Evolutionary conservation across 257 asterid genomes (phyloP), one percentile per base, ranked within the genome.

Genomic region (Plectranthus barbatus): DNA sequence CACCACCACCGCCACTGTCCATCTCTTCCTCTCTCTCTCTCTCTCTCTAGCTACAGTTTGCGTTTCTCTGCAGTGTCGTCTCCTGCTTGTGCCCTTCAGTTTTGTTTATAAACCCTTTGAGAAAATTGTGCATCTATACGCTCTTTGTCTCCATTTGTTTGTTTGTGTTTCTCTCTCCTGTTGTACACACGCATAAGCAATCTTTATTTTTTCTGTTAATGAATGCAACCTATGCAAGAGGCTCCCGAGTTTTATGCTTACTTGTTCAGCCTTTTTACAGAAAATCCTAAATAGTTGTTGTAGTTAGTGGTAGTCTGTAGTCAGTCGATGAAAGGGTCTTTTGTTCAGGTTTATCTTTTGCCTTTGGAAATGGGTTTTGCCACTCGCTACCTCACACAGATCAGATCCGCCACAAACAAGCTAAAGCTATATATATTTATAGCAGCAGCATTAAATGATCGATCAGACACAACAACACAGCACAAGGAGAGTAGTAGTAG

Each of bases 211-310:
- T 51, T 6, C n/a, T 53, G 56, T 75, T 74, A 66, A 59, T 56
- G 74, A 72, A 55, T 39, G 76, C 13, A 66, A 47, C 26, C 60
- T 53, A 54, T 19, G 79, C 76, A 78, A 80, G 60, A 79, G 74
- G 62, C 97, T 83, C 98, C 98, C 95, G 98, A 86, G 88, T 78
- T 91, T 84, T 84, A 63, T 75, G 98, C 86, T 69, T 71, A 77
- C 85, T 76, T 63, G 68, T 66, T 83, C 90, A 84, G 96, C 79
- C 89, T 85, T 90, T 80, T 73, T 75, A 81, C 84, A 88, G 83
- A 69, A 78, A 86, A 79, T 79, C 80, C 86, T 79, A 77, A 72
- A 76, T 66, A 81, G 77, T 65, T 20, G 57, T 41, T 74, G 60
- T 69, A 56, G 73, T 76, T 67, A 70, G 77, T 70, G 48, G 52